Percentiles rank a stretch among this genome's conserved stretches.
These are phyloP conservation scores for Fraxinus xanthoxyloides DNA, from an alignment of 305 asterid genomes.

Conservation along the genomic window DNA sequence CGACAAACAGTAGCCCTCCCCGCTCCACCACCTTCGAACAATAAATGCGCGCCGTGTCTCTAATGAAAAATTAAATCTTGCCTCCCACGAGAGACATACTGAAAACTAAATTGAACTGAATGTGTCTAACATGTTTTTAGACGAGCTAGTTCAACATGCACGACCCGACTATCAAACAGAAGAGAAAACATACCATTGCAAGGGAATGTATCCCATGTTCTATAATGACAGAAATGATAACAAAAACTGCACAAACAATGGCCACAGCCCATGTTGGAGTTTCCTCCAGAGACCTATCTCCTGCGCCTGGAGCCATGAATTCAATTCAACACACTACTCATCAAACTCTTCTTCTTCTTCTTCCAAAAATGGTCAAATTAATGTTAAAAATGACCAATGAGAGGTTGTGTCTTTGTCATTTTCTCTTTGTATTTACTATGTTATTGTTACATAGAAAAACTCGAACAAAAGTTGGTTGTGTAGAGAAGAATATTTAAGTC, in stretches of 20 bases:
- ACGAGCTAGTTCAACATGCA: background rate
- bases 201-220: conserved; percentile 67
- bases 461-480: background rate
- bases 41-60: background rate
- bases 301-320: conserved; percentile 44
- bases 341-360: background rate
- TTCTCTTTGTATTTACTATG: conserved; percentile 21
- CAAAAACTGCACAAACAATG: conserved; percentile 51
- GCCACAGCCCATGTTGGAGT: conserved; percentile 83
- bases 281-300: conserved; percentile 50
- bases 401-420: background rate
- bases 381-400: background rate
- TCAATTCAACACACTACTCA: background rate
- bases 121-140: background rate
- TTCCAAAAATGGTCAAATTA: background rate
- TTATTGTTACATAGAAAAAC: background rate
- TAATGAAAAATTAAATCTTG: background rate
- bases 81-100: background rate
- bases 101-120: background rate
- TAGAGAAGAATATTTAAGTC: conserved; percentile 8
- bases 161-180: background rate
- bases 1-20: background rate
- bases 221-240: conserved; percentile 46
- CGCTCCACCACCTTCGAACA: background rate
- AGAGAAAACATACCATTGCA: conserved; percentile 35